Evolutionary conservation across 352 stramenopile species (phyloP), one percentile per base, ranked within the genome.

Genomic region (Lagenidium giganteum): DNA sequence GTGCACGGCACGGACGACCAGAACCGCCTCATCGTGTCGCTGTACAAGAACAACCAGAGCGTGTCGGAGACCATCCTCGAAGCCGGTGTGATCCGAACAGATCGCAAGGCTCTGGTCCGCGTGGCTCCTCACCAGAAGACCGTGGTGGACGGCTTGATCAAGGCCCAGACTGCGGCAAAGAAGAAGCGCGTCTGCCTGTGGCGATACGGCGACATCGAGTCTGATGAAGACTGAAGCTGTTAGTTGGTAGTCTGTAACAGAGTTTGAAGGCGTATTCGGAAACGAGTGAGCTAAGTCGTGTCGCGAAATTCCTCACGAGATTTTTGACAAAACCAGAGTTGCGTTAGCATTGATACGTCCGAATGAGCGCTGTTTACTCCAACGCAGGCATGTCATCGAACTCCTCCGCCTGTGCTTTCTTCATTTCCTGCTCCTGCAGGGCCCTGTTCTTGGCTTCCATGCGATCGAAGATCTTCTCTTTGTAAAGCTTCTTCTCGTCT

Each of bases 151-250:
- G 77, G 87, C n/a, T 68, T 99, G 27, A 52, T 89, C 26, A 71
- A 68, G 27, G 90, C 90, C n/a, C 90, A 98, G 61, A 81, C 96
- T 33, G 68, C 47, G 21, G 95, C 95, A 9, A 96, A 97, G 63
- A 93, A 87, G 51, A 86, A 90, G 54, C 92, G 94, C 36, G 62
- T 89, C 45, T 94, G 91, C 44, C 82, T 98, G 68, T 99, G 95
- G 95, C 79, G 88, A 51, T 98, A 98, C 65, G 96, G 96, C 18
- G 96, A 99, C 55, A 87, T 98, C 35, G 91, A 96, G 52, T 97
- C 97, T 45, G 93, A 98, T 46, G 95, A 98, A 47, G 93, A 97
- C 47, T 68, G 49, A 16, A 60, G 47, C 27, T 47, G 45, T 21
- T 11, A 56, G 16, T 40, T 26, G n/a, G n/a, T n/a, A n/a, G n/a